Evolutionary conservation across 805 yeast genomes (phyloP), one percentile per base, ranked within the genome.

Genomic region (Candida ortonii): DNA sequence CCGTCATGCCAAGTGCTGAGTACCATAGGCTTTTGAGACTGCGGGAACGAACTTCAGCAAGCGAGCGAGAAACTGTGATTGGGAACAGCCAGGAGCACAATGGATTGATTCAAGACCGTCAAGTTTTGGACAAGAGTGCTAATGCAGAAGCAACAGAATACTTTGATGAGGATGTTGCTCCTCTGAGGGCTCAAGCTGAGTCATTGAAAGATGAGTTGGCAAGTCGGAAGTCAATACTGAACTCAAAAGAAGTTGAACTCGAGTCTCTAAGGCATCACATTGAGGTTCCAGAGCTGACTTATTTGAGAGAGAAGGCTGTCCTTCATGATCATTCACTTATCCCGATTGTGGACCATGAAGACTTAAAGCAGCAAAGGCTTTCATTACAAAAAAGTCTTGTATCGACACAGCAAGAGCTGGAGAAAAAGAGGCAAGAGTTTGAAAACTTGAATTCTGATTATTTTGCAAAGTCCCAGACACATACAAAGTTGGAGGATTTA

Each of bases 251-350:
- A 6, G n/a, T 6, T 18, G 25, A 33, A 28, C 9, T 39, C 28
- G 34, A 31, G 21, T 15, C 33, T n/a, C 30, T 36, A 21, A 22
- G 30, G 15, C 15, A 31, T 4, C 37, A 36, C 24, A 49, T 58
- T 20, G 36, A 51, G 8, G 33, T 38, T 11, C 67, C 69, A 6
- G 33, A 53, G 17, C 27, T 41, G 9, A 49, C 46, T 6, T 49
- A 52, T 17, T 30, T 60, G 11, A 34, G 34, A 17, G 44, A 38
- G 12, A 44, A 52, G 28, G 62, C 60, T 7, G 30, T 22, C 12
- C 26, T 30, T 13, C 30, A 32, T 14, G 18, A 36, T 10, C 33
- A 40, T 19, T 30, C 39, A 4, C 20, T 42, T 16, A 9, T 35
- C 6, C 19, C 44, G 9, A 4, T 33, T 6, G 32, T 25, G 1